Evolutionary conservation across 495 filamentous ascomycete genomes (phyloP).

Genomic region (Cetradonia linearis): DNA sequence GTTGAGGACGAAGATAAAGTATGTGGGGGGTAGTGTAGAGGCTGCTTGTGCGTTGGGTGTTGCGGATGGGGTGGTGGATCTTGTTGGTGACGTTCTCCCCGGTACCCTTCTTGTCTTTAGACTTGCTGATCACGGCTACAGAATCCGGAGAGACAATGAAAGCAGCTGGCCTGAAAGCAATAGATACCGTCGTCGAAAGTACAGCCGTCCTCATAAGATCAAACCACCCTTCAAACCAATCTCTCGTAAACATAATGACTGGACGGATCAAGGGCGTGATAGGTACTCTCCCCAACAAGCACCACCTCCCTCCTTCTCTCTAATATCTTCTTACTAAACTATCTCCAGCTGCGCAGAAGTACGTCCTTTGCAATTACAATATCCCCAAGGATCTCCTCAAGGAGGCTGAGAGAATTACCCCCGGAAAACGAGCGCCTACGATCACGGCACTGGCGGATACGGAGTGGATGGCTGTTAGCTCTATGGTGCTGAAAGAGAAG

Average conservation of each 20-base stretch:
- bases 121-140: constrained; percentile 26
- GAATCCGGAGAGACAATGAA: constrained; percentile 99
- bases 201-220: constrained; percentile 89
- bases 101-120: too few relatives aligned
- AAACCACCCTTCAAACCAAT: constrained; percentile 59
- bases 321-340: background rate
- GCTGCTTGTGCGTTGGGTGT: constrained; percentile 92
- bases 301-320: background rate
- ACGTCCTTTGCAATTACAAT: constrained; percentile 95
- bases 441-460: constrained; percentile 78
- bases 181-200: constrained; percentile 82
- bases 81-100: constrained; percentile 62
- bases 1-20: constrained; percentile 75
- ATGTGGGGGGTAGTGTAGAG: constrained; percentile 90
- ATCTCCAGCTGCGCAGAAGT: constrained; percentile 70
- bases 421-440: constrained; percentile 89
- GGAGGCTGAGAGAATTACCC: constrained; percentile 67
- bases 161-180: constrained; percentile 89
- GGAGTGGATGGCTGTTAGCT: constrained; percentile 84
- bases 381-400: constrained; percentile 57
- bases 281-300: constrained; percentile 44
- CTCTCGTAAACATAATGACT: constrained; percentile 69
- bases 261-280: constrained; percentile 85
- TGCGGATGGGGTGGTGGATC: constrained; percentile 92
- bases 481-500: constrained; percentile 87